Percentiles rank a stretch among this genome's conserved stretches.
These are phyloP conservation scores for Globisporangium cederbergense DNA, from an alignment of 352 stramenopile species.

Conservation along the genomic window DNA sequence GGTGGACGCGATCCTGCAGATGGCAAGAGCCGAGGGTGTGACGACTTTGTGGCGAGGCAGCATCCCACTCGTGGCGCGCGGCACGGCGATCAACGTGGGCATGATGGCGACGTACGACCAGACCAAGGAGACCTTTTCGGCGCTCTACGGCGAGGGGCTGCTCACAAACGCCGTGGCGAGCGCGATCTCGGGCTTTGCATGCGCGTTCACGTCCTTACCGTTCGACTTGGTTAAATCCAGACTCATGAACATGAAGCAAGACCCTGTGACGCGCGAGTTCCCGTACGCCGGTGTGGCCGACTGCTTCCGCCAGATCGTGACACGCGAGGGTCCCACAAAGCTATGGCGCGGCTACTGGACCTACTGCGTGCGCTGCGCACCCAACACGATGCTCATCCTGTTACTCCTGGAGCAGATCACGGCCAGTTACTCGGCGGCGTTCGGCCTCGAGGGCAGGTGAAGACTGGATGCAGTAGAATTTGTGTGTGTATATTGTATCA, in stretches of 20 bases:
- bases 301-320: constrained; percentile 93
- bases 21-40: constrained; percentile 84
- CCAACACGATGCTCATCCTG: constrained; percentile 99
- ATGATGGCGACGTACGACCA: constrained; percentile 99
- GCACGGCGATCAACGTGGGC: constrained; percentile 98
- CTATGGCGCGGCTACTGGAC: constrained; percentile 97
- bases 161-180: constrained; percentile 90
- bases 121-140: constrained; percentile 89
- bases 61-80: constrained; percentile 91
- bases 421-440: constrained; percentile 53
- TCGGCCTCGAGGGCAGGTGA: not conserved
- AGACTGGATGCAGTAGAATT: not conserved
- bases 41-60: constrained; percentile 88
- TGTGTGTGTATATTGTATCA: not conserved
- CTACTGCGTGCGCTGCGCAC: constrained; percentile 97
- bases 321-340: constrained; percentile 92
- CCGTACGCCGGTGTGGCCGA: constrained; percentile 94
- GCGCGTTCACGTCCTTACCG: constrained; percentile 95
- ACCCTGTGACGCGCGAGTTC: constrained; percentile 85
- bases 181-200: constrained; percentile 96
- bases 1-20: constrained; percentile 93
- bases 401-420: constrained; percentile 96
- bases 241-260: constrained; percentile 96
- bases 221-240: constrained; percentile 99
- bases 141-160: constrained; percentile 59